Conservation (phyloP, 129 eudicot genomes). For the Saposhnikovia divaricata region DNA sequence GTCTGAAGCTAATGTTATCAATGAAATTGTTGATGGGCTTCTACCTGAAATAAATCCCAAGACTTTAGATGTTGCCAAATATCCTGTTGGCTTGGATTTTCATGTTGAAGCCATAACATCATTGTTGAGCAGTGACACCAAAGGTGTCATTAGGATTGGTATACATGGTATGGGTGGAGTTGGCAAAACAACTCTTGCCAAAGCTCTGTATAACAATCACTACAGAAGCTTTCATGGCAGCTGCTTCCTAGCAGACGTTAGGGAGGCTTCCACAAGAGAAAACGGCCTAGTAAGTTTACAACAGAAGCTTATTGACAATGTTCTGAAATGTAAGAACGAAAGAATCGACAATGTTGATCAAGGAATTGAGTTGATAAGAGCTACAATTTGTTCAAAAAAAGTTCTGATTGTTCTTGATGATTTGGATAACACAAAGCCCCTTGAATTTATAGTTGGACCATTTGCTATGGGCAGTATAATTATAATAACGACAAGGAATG, state of each 20-base stretch:
- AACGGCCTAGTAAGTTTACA: not conserved
- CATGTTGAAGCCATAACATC: not conserved
- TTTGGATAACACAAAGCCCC: no score
- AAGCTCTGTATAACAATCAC: not conserved
- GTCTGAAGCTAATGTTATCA: not conserved
- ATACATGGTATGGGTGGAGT: conserved; percentile 9
- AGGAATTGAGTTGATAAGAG: not conserved
- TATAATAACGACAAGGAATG: no score
- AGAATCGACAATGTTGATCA: not conserved
- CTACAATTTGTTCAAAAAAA: no score
- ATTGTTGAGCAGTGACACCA: not conserved
- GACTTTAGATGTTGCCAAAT: not conserved
- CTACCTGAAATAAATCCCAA: no score
- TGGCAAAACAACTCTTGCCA: conserved; percentile 17
- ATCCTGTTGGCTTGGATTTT: not conserved
- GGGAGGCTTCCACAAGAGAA: not conserved
- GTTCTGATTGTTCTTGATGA: no score
- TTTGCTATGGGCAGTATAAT: no score
- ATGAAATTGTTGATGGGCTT: no score
- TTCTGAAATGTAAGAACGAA: not conserved
- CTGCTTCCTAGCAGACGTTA: no score
- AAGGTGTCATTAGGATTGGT: not conserved
- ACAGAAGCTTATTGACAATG: not conserved
- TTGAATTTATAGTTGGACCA: no score
- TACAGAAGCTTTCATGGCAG: not conserved